phyloP scores from a whole-genome alignment of 192 early-diverging fungal species.

The Geranomyces variabilis region DNA sequence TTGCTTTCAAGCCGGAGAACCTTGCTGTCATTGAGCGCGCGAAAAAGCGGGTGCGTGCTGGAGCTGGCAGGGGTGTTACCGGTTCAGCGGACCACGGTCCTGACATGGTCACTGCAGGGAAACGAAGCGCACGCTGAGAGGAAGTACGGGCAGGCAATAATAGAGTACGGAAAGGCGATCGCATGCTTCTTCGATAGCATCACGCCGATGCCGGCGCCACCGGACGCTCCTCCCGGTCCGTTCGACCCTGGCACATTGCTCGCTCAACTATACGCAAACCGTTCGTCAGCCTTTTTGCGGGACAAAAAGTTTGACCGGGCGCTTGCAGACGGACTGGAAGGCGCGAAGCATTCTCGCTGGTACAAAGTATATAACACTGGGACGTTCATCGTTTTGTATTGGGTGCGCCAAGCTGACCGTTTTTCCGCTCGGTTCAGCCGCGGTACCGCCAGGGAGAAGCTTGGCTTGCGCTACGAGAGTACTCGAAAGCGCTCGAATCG shows the following conservation, averaged over 20 bases:
- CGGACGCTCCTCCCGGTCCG: background rate
- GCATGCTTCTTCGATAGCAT: conserved; percentile 62
- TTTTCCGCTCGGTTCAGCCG: conserved; percentile 22
- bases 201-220: background rate
- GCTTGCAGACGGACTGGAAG: conserved; percentile 69
- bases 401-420: conserved; percentile 15
- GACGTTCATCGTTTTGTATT: background rate
- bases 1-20: no score
- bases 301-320: conserved; percentile 70
- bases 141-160: conserved; percentile 60
- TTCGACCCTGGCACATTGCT: conserved; percentile 45
- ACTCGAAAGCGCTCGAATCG: conserved; percentile 30
- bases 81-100: conserved; percentile 65
- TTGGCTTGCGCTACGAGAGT: conserved; percentile 24
- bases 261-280: conserved; percentile 73
- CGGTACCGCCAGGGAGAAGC: conserved; percentile 47
- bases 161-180: conserved; percentile 83
- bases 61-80: no score
- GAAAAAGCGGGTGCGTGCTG: no score
- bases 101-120: no score
- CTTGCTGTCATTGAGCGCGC: no score
- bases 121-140: conserved; percentile 78
- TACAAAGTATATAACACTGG: conserved; percentile 50
- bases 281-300: conserved; percentile 65
- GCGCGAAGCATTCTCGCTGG: conserved; percentile 39